Evolutionary conservation across 495 filamentous ascomycete genomes (phyloP), one percentile per base, ranked within the genome.

Genomic region (Lophium mytilinum): DNA sequence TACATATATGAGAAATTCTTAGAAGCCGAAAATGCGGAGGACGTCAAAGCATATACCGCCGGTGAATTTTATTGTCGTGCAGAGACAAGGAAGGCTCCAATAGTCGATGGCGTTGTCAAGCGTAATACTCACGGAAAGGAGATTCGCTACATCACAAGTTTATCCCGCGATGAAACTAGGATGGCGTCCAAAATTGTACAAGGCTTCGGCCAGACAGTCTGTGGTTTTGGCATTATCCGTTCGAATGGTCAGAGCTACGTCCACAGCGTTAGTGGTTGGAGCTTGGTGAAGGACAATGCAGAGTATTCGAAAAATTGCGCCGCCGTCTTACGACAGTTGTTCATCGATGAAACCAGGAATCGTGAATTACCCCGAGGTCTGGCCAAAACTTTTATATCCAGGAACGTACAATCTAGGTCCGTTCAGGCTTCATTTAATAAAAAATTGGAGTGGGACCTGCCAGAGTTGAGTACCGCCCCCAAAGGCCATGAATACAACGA

Each of bases 181-280:
- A 94, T 95, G 70, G 93, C 93, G 1, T 81, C 83, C 30, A 90
- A 87, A 62, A 98, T 98, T 47, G 87, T 89, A n/a, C 86, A 84
- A 52, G 85, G 88, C 3, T 98, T 98, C 71, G 94, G 90, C 8
- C 93, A 98, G 70, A 75, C 87, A 37, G 90, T 98, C 14, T 98
- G 93, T 68, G 93, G 93, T 3, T 98, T 98, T 68, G 93, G 97
- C 68, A 79, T 98, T 65, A 79, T 98, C 52, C 84, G 93, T 15
- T 86, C 88, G 1, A 83, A 80, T 24, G 88, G 88, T 14, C 89
- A 85, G 71, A 97, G 92, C 69, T 97, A 88, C 72, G 93, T 98
- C 14, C 97, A 97, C 58, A 94, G 97, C 67, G 94, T 98, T 58
- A 98, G 97, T 69, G 93, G 93, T 17, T 98, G 93, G 93, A 96